Conservation (phyloP, 2,329 filamentous ascomycete species). For the Ceratocystis papillata region DNA sequence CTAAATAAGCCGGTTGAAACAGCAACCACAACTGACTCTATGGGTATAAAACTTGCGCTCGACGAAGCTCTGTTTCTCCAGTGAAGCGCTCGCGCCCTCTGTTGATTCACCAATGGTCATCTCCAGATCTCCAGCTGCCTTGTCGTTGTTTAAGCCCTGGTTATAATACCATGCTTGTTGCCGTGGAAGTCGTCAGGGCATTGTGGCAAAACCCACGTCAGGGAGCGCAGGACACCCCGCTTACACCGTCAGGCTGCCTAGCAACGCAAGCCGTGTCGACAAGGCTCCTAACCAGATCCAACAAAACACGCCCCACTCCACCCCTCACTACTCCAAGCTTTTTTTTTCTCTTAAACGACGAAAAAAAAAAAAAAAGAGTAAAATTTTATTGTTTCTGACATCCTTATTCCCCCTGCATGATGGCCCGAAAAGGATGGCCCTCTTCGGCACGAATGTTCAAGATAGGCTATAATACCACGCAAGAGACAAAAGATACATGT, state of each 20-base stretch:
- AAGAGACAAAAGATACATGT: neutral
- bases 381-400: neutral
- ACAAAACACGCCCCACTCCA: neutral
- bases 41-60: neutral
- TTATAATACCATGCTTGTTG: neutral
- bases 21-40: neutral
- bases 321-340: neutral
- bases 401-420: neutral
- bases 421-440: neutral
- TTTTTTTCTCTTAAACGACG: neutral
- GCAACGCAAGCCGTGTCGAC: constrained; percentile 5
- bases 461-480: neutral
- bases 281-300: neutral
- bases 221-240: neutral
- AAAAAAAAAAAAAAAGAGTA: neutral
- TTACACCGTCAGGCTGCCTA: neutral
- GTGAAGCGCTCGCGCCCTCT: neutral
- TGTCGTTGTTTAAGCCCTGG: neutral
- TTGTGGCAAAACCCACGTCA: neutral
- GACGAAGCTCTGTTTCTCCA: neutral
- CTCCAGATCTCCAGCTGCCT: too few relatives aligned
- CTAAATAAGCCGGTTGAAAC: neutral
- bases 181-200: constrained; percentile 5
- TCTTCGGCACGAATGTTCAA: neutral
- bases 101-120: too few relatives aligned